Evolutionary conservation across 495 filamentous ascomycete species (phyloP).

Genomic region (Penicillium coprophilum): DNA sequence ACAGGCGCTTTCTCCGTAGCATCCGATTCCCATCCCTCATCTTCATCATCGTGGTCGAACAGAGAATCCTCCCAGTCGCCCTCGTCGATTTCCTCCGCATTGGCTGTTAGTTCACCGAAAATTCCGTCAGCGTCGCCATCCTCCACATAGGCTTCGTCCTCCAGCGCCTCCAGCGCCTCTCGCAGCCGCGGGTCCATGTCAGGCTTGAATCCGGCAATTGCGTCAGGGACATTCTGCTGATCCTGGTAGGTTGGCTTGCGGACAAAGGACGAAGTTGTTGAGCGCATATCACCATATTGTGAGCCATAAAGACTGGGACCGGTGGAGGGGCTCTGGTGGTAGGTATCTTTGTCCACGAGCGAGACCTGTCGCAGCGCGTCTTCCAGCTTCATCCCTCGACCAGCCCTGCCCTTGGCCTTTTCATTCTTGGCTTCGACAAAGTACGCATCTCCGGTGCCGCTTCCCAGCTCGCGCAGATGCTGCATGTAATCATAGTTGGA

Average conservation of each 20-base stretch:
- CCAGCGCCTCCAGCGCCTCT: conserved; percentile 90
- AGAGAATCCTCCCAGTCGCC: conserved; percentile 64
- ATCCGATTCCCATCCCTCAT: conserved; percentile 92
- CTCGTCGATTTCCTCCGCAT: conserved; percentile 68
- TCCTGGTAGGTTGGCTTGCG: conserved; percentile 81
- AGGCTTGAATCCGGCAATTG: conserved; percentile 87
- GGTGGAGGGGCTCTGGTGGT: conserved; percentile 50
- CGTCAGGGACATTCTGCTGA: conserved; percentile 90
- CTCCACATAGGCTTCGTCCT: conserved; percentile 95
- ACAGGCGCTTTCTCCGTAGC: conserved; percentile 73
- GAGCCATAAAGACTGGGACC: conserved; percentile 35
- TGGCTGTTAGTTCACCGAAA: conserved; percentile 74
- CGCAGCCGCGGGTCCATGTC: conserved; percentile 96
- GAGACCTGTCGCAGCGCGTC: conserved; percentile 72
- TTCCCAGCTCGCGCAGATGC: conserved; percentile 84
- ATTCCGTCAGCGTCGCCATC: conserved; percentile 69
- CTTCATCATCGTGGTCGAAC: conserved; percentile 61
- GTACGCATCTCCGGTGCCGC: conserved; percentile 57
- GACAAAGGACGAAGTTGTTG: conserved; percentile 62
- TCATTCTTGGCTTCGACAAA: conserved; percentile 71
- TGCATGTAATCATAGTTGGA: conserved; percentile 99
- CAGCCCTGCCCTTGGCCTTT: conserved; percentile 60
- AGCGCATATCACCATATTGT: conserved; percentile 38
- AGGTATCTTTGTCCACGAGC: conserved; percentile 44
- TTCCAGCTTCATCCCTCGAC: conserved; percentile 75